Evolutionary conservation across 2,329 filamentous ascomycete species (phyloP).

Genomic region (Penicillium sp.): DNA sequence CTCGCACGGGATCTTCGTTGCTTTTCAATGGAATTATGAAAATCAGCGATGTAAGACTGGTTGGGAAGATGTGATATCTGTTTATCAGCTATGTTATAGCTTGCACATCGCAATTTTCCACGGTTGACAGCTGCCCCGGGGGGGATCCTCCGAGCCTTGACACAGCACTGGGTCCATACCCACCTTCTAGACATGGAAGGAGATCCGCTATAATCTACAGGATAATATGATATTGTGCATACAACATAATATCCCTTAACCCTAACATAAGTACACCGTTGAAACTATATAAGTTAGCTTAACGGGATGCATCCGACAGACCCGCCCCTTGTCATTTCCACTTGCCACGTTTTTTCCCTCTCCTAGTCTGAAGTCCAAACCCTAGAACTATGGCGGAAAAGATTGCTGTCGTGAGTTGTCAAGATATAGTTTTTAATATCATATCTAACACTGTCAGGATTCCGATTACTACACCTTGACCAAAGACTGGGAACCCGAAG

Average conservation of each 20-base stretch:
- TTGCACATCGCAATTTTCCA: background rate
- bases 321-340: background rate
- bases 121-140: background rate
- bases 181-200: background rate
- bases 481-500: constrained; percentile 5
- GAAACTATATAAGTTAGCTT: background rate
- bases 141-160: background rate
- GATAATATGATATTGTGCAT: background rate
- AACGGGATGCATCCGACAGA: background rate
- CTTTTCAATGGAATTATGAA: background rate
- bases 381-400: background rate
- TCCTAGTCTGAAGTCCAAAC: background rate
- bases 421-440: background rate
- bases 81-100: background rate
- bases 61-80: background rate
- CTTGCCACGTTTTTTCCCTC: background rate
- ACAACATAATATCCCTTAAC: background rate
- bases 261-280: background rate
- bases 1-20: background rate
- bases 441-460: constrained; percentile 5
- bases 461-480: constrained; percentile 9
- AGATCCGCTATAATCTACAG: background rate
- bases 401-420: background rate
- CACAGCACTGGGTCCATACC: background rate
- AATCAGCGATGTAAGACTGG: background rate